These are phyloP conservation scores for Piromyces sp. DNA, from an alignment of 192 early-diverging fungal genomes.

Conservation along the genomic window DNA sequence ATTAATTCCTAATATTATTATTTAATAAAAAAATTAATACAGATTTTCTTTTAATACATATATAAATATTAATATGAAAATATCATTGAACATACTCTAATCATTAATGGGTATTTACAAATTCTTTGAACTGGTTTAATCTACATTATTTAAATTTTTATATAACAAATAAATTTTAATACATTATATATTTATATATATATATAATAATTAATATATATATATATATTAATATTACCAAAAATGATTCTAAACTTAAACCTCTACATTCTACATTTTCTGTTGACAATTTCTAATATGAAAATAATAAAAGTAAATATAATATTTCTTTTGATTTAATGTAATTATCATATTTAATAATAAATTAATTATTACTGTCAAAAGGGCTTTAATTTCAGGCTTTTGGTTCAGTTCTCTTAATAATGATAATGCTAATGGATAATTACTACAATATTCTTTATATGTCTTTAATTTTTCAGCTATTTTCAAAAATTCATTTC, in stretches of 20 bases:
- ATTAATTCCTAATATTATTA: constrained; percentile 15
- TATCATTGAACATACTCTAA: background rate
- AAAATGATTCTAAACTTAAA: constrained; percentile 33
- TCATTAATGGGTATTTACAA: constrained; percentile 21
- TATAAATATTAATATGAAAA: too few species aligned
- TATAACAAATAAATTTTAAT: too few species aligned
- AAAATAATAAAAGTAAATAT: constrained; percentile 23
- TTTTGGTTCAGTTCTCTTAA: background rate
- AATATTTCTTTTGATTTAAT: constrained; percentile 14
- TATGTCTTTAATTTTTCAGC: background rate
- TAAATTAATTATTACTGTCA: background rate
- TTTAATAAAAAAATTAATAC: background rate
- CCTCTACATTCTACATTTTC: constrained; percentile 21
- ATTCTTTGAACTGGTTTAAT: constrained; percentile 42
- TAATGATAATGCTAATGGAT: background rate
- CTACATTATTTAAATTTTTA: too few species aligned
- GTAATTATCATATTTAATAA: too few species aligned
- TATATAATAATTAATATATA: too few species aligned
- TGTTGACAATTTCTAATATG: constrained; percentile 30
- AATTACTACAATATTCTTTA: background rate
- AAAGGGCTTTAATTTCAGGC: background rate
- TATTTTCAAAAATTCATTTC: background rate
- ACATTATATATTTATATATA: background rate
- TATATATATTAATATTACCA: too few species aligned
- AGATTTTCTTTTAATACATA: too few species aligned